Conservation (phyloP, 1,284 basidiomycete genomes). For the Sanghuangporus weigelae region DNA sequence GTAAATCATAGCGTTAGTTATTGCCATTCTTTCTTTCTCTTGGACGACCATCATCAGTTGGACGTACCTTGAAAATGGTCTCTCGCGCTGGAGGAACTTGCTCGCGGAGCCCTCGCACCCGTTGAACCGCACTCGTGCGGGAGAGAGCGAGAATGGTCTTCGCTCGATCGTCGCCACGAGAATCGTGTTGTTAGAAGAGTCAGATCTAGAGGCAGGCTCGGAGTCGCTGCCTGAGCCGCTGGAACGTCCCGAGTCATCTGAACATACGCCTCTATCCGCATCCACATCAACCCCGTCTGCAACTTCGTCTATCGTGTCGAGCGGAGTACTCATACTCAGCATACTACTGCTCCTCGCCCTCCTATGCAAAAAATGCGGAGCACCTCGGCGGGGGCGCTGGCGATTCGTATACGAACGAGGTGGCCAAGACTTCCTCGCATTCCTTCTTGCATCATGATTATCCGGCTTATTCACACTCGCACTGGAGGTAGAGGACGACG, state of each 20-base stretch:
- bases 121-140: constrained; percentile 4
- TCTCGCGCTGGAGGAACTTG: neutral
- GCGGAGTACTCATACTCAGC: neutral
- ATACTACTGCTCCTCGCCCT: neutral
- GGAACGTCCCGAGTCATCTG: neutral
- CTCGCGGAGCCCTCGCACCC: neutral
- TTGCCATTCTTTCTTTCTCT: neutral
- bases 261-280: neutral
- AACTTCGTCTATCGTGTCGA: neutral
- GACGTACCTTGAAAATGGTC: constrained; percentile 7
- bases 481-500: neutral
- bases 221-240: neutral
- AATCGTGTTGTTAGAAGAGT: neutral
- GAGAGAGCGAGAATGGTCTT: neutral
- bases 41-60: no score
- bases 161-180: constrained; percentile 4
- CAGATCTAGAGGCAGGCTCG: neutral
- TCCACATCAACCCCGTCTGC: neutral
- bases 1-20: neutral
- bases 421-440: no score
- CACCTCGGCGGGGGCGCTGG: neutral
- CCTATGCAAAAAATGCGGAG: neutral
- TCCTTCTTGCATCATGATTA: no score
- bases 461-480: neutral
- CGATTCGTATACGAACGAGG: no score